These are phyloP conservation scores for Lojkania enalia DNA, from an alignment of 2,329 filamentous ascomycete genomes.

Conservation along the genomic window DNA sequence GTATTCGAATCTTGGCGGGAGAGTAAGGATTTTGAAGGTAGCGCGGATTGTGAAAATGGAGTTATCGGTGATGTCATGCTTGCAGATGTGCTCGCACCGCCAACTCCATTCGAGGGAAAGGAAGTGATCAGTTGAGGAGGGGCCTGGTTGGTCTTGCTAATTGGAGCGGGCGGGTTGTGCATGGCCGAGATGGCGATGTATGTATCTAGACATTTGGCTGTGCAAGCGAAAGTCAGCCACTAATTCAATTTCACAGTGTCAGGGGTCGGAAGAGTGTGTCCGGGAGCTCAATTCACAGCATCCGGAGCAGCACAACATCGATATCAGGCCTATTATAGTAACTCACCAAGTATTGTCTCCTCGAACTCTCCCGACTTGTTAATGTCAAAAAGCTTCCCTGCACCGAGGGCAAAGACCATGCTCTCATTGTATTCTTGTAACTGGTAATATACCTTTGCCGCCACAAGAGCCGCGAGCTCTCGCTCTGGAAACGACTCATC, in stretches of 20 bases:
- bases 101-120: slow-evolving; percentile 69
- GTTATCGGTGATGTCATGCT: slow-evolving; percentile 83
- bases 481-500: slow-evolving; percentile 93
- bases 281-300: too few relatives aligned
- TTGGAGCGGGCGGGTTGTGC: slow-evolving; percentile 56
- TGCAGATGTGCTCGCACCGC: slow-evolving; percentile 63
- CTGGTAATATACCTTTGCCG: slow-evolving; percentile 98
- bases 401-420: slow-evolving; percentile 95
- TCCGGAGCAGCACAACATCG: too few relatives aligned
- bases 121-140: slow-evolving; percentile 76
- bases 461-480: slow-evolving; percentile 89
- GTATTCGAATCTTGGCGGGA: slow-evolving; percentile 73
- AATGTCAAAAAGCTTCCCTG: slow-evolving; percentile 92
- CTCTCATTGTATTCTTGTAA: slow-evolving; percentile 98
- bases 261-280: neutral
- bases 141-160: slow-evolving; percentile 53
- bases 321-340: too few relatives aligned
- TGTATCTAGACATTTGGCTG: slow-evolving; percentile 92
- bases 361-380: slow-evolving; percentile 93
- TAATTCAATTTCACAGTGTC: neutral
- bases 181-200: slow-evolving; percentile 82
- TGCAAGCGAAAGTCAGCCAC: neutral
- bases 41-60: slow-evolving; percentile 89
- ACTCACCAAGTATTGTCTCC: slow-evolving; percentile 88
- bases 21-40: slow-evolving; percentile 93